phyloP scores from a whole-genome alignment of 129 eudicot genomes.

The Chrysanthemum seticuspe region DNA sequence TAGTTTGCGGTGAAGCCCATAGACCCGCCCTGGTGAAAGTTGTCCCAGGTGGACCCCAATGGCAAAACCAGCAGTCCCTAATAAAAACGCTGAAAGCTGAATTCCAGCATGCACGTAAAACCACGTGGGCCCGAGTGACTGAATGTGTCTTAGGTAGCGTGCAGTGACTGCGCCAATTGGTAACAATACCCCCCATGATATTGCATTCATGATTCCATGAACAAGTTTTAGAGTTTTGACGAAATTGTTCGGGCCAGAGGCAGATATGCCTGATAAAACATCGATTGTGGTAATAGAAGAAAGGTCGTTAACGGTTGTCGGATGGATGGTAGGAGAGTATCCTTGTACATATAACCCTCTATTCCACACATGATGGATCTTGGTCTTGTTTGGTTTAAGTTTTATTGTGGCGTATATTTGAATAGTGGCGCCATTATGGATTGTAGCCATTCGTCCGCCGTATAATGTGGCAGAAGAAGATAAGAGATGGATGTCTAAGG shows the following conservation, averaged over 20 bases:
- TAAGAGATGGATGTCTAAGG: slow-evolving; percentile 74
- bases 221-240: slow-evolving; percentile 47
- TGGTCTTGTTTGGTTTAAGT: slow-evolving; percentile 73
- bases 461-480: slow-evolving; percentile 75
- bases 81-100: slow-evolving; percentile 53
- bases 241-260: slow-evolving; percentile 39
- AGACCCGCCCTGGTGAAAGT: slow-evolving; percentile 63
- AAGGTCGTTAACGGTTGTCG: slow-evolving; percentile 67
- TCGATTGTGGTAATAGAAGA: slow-evolving; percentile 69
- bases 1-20: slow-evolving; percentile 75
- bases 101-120: slow-evolving; percentile 86
- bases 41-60: slow-evolving; percentile 76
- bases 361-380: slow-evolving; percentile 78
- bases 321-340: slow-evolving; percentile 93
- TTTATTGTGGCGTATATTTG: slow-evolving; percentile 70
- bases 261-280: slow-evolving; percentile 55
- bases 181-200: slow-evolving; percentile 84
- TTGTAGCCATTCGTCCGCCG: slow-evolving; percentile 78
- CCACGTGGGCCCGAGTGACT: slow-evolving; percentile 74
- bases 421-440: slow-evolving; percentile 71
- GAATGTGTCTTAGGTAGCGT: slow-evolving; percentile 75
- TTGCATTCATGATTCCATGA: slow-evolving; percentile 65
- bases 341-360: slow-evolving; percentile 93
- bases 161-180: slow-evolving; percentile 70
- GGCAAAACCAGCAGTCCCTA: slow-evolving; percentile 74